Evolutionary conservation across 345 rosid genomes (phyloP), one percentile per base, ranked within the genome.

Genomic region (Linum lewisii): DNA sequence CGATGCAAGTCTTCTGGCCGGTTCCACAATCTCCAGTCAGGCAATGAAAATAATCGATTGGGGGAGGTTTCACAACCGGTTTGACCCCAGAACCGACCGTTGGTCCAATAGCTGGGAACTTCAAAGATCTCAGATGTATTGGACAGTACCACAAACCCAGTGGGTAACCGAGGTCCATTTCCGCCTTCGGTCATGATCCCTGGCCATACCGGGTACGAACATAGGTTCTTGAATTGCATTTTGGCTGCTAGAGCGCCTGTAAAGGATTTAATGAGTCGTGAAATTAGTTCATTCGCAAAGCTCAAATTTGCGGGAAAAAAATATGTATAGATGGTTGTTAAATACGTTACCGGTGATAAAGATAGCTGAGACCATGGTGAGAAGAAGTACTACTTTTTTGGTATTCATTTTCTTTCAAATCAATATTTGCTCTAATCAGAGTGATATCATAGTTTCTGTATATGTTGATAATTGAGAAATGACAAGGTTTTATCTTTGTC

Each of bases 31-130:
- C 87, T 0, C 81, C 85, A 0, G 87, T 81, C 25, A 77, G 63
- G 54, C 94, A 86, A 21, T 80, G 49, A 74, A 81, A 83, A 16
- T 72, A 78, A 0, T 86, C 84, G n/a, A 23, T 82, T 13, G 58
- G 81, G 6, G 58, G 81, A 79, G 69, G 72, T 69, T 22, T 78
- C 50, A 73, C 94, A 86, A 51, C 58, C 51, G 0, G 87, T 86
- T 26, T 90, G 82, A 1, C 78, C 94, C 87, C 94, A 86, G 4
- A 83, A 55, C 42, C 94, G 81, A 24, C 87, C 94, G 16, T 14
- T 10, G n/a, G 85, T 77, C 87, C 89, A 86, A 26, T 79, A 65
- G 7, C 67, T 32, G 0, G 87, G 89, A 59, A 71, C 66, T 2
- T 68, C 22, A 16, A 86, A 36, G 10, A 75, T 36, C 14, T 59